Percentiles rank a stretch among this genome's conserved stretches.
Conservation (phyloP, 768 basidiomycete genomes). For the Crassisporium funariophilum region DNA sequence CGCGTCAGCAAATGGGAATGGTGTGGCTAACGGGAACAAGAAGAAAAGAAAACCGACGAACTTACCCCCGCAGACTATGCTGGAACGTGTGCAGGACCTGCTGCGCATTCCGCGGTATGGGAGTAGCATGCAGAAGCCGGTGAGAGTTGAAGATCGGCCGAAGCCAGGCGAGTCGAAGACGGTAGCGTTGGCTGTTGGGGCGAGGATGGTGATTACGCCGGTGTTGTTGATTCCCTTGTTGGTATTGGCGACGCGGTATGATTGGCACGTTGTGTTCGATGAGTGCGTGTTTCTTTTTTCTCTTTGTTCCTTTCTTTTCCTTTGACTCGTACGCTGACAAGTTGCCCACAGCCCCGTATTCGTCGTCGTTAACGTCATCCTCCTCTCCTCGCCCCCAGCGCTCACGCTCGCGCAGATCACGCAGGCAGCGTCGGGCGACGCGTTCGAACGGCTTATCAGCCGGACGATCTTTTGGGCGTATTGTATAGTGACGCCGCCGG, state of each 20-base stretch:
- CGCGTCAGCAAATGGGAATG: too few species aligned
- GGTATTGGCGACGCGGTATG: slow-evolving; percentile 54
- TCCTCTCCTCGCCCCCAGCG: slow-evolving; percentile 84
- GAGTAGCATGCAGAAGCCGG: background rate
- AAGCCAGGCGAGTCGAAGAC: background rate
- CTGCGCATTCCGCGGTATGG: background rate
- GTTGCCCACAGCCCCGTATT: slow-evolving; percentile 69
- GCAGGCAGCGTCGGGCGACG: slow-evolving; percentile 79
- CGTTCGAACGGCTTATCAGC: slow-evolving; percentile 89
- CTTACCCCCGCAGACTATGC: background rate
- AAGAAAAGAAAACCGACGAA: background rate
- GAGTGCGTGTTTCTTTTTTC: slow-evolving; percentile 52
- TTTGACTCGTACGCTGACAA: background rate
- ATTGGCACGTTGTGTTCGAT: slow-evolving; percentile 59
- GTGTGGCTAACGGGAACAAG: too few species aligned
- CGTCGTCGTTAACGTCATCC: slow-evolving; percentile 79
- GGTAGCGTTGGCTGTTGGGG: background rate
- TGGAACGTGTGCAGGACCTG: background rate
- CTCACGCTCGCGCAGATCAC: slow-evolving; percentile 67
- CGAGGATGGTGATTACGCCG: slow-evolving; percentile 71
- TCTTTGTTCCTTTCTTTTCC: background rate
- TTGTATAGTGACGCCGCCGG: slow-evolving; percentile 83
- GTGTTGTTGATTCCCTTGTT: slow-evolving; percentile 73
- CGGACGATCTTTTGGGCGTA: slow-evolving; percentile 95
- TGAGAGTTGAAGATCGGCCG: background rate